A percentile compares a stretch with the other conserved stretches of the same genome.
Evolutionary conservation across 768 basidiomycete genomes (phyloP).

Genomic region (Pholiota conissans): DNA sequence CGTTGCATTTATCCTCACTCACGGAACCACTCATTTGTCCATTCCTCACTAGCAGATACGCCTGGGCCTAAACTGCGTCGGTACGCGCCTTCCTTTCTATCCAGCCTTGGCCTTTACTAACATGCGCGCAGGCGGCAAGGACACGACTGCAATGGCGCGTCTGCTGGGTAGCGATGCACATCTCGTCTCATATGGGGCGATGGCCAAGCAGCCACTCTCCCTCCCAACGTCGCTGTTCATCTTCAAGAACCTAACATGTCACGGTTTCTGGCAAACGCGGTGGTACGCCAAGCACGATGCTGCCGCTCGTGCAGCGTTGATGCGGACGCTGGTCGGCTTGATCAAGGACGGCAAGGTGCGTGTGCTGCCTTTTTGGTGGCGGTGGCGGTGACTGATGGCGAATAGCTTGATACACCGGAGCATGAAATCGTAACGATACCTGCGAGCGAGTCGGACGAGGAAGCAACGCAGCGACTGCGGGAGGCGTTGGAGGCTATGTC

Average conservation of each 20-base stretch:
- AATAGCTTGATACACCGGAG: constrained; percentile 64
- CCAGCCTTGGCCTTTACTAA: background rate
- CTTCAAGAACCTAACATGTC: constrained; percentile 77
- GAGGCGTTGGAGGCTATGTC: constrained; percentile 43
- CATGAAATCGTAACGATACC: constrained; percentile 66
- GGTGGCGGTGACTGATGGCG: background rate
- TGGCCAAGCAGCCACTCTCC: constrained; percentile 81
- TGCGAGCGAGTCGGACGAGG: constrained; percentile 33
- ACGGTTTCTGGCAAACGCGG: constrained; percentile 77
- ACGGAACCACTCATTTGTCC: background rate
- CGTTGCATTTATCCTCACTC: background rate
- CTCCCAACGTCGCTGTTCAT: constrained; percentile 81
- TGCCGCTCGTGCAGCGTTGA: constrained; percentile 50
- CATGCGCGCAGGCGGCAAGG: constrained; percentile 48
- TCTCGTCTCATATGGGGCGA: constrained; percentile 86
- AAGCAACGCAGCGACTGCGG: constrained; percentile 45
- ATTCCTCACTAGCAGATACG: constrained; percentile 35
- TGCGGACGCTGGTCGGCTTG: constrained; percentile 50
- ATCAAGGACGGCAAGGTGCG: constrained; percentile 55
- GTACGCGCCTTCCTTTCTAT: constrained; percentile 23
- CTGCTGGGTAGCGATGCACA: constrained; percentile 68
- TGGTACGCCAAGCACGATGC: constrained; percentile 59
- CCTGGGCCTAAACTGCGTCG: constrained; percentile 53
- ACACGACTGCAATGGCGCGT: constrained; percentile 68
- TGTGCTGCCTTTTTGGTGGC: background rate